Evolutionary conservation across 371 early-diverging fungal genomes (phyloP).

Genomic region (Apophysomyces ossiformis): DNA sequence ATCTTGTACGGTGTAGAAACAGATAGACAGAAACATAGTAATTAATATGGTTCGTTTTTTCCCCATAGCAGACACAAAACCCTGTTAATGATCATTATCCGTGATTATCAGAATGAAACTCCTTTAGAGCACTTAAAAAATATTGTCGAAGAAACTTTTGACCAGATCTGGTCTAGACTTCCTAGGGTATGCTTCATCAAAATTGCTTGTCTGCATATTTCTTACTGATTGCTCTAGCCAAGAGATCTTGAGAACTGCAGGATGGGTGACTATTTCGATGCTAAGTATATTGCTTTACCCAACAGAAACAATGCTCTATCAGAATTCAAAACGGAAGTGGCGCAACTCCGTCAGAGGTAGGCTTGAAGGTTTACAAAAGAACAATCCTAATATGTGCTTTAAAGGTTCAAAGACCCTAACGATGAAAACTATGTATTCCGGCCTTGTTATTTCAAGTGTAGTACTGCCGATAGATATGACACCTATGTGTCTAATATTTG

Average conservation of each 20-base stretch:
- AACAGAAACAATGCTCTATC: slow-evolving; percentile 86
- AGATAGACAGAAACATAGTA: too few relatives aligned
- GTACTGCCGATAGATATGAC: slow-evolving; percentile 96
- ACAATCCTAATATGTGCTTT: background rate
- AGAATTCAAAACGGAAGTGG: slow-evolving; percentile 77
- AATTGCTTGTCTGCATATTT: background rate
- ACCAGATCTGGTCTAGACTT: slow-evolving; percentile 89
- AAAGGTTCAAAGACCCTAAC: slow-evolving; percentile 72
- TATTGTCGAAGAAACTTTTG: slow-evolving; percentile 81
- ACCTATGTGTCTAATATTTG: slow-evolving; percentile 92
- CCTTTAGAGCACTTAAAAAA: slow-evolving; percentile 81
- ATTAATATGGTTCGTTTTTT: background rate
- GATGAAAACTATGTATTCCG: slow-evolving; percentile 84
- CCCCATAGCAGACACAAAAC: slow-evolving; percentile 77
- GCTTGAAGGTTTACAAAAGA: background rate
- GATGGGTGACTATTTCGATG: slow-evolving; percentile 92
- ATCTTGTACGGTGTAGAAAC: too few relatives aligned
- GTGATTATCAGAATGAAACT: slow-evolving; percentile 92
- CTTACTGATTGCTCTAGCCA: slow-evolving; percentile 53
- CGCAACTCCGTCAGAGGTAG: slow-evolving; percentile 71
- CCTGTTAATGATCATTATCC: slow-evolving; percentile 91
- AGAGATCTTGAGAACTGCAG: slow-evolving; percentile 77
- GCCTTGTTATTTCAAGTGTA: slow-evolving; percentile 85
- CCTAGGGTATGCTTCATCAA: slow-evolving; percentile 62
- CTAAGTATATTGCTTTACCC: slow-evolving; percentile 87